Percentiles rank a stretch among this genome's conserved stretches.
phyloP scores from a whole-genome alignment of 768 basidiomycete genomes.

The Saitozyma sp. region DNA sequence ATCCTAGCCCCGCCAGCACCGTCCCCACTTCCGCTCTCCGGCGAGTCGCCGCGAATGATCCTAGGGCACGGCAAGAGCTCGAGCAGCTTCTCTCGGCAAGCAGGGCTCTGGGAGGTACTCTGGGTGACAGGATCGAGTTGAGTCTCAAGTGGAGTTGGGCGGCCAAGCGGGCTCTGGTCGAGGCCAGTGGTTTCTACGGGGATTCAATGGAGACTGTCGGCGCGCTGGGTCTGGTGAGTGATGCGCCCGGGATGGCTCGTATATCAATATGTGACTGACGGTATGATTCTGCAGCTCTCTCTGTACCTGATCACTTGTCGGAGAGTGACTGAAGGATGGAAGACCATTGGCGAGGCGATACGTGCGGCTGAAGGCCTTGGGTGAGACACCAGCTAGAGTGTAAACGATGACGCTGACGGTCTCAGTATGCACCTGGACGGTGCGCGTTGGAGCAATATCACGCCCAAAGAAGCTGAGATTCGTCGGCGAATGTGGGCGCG shows the following conservation, averaged over 20 bases:
- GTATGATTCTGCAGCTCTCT: conserved; percentile 10
- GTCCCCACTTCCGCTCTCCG: conserved; percentile 5
- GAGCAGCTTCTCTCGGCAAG: neutral
- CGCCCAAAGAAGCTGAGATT: conserved; percentile 26
- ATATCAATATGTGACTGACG: neutral
- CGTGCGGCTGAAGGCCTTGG: conserved; percentile 33
- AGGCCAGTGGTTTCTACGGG: conserved; percentile 27
- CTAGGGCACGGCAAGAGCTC: neutral
- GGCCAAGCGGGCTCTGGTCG: conserved; percentile 21
- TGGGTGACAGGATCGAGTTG: conserved; percentile 19
- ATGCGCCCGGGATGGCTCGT: neutral
- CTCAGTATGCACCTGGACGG: conserved; percentile 33
- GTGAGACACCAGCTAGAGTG: conserved; percentile 5
- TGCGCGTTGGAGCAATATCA: conserved; percentile 19
- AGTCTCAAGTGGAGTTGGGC: conserved; percentile 30
- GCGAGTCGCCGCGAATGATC: neutral
- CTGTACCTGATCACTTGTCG: conserved; percentile 25
- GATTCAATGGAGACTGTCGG: conserved; percentile 33
- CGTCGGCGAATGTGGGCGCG: conserved; percentile 35
- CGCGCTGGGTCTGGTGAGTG: conserved; percentile 19
- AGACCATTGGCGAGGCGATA: conserved; percentile 20
- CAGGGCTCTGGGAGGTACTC: neutral
- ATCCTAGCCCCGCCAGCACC: neutral
- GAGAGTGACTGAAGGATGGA: conserved; percentile 32
- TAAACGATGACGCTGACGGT: neutral